Evolutionary conservation across 1,284 basidiomycete species (phyloP), one percentile per base, ranked within the genome.

Genomic region (Ceratorhiza oryzae-sativae): DNA sequence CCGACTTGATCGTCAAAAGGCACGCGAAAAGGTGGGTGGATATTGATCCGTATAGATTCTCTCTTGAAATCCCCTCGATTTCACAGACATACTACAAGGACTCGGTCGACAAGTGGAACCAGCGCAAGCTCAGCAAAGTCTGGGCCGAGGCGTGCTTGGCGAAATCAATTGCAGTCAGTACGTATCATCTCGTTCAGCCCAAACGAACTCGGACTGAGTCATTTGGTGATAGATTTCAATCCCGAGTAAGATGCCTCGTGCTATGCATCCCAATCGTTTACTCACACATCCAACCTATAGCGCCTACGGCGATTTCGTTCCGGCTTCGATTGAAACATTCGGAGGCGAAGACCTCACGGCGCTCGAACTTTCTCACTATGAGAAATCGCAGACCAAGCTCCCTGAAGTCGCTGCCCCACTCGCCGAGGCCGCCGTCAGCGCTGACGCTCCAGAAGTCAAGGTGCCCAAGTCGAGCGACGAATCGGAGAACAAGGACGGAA

Each of bases 91-190:
- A 72, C 41, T 72, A 56, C 56, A 56, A 68, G 36, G 41, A 56
- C 10, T 23, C 46, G 5, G 55, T 51, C 30, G 46, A 58, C n/a
- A 49, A 67, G 18, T 74, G 73, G 73, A 71, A 74, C 30, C 59
- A 41, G n/a, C 42, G 73, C 10, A 74, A 74, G 65, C 55, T 74
- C 12, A 68, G 61, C 13, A 72, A 68, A 32, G 71, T 72, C 23
- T 70, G 65, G 71, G 61, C 71, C 27, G 56, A 74, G 60, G 59
- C 61, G 39, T 65, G 63, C 23, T 15, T 42, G 12, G 61, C 62
- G 23, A 63, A 61, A 65, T 68, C 71, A 18, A 72, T 74, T 6
- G 73, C 71, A 36, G 55, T 42, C 27, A 74, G 73, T 74, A 72
- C 13, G 73, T 72, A 15, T 27, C 1, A 3, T n/a, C 27, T 53